Evolutionary conservation across 2,329 filamentous ascomycete species (phyloP).

Genomic region (Diplodia mutila): DNA sequence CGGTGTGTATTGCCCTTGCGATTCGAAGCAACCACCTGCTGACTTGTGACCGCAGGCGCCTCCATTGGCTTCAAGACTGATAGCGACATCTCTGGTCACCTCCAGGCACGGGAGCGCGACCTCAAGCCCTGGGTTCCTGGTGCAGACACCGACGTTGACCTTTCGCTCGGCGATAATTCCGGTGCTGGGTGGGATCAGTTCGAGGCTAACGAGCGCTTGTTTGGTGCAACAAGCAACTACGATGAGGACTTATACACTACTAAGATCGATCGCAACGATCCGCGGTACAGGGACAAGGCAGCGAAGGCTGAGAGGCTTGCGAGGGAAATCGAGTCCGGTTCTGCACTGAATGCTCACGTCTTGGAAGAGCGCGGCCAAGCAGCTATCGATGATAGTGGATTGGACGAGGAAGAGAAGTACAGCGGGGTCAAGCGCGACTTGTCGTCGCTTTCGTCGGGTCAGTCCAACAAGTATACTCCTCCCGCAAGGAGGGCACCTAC

Average conservation of each 20-base stretch:
- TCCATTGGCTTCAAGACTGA: slow-evolving; percentile 80
- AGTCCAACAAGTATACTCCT: slow-evolving; percentile 80
- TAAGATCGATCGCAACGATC: slow-evolving; percentile 79
- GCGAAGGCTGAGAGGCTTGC: slow-evolving; percentile 85
- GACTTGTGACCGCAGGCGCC: slow-evolving; percentile 56
- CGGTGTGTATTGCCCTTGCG: slow-evolving; percentile 50
- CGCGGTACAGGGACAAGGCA: slow-evolving; percentile 76
- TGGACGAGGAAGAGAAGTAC: slow-evolving; percentile 96
- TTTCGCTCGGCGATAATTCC: slow-evolving; percentile 67
- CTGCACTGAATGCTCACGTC: slow-evolving; percentile 76
- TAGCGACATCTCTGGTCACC: slow-evolving; percentile 78
- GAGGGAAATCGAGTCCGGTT: slow-evolving; percentile 82
- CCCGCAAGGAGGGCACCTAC: slow-evolving; percentile 83
- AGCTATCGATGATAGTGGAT: slow-evolving; percentile 65
- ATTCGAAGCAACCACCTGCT: background rate
- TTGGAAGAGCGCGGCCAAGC: slow-evolving; percentile 84
- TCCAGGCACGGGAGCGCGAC: slow-evolving; percentile 70
- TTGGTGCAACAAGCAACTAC: slow-evolving; percentile 87
- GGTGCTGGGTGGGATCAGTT: slow-evolving; percentile 84
- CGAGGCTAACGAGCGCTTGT: slow-evolving; percentile 81
- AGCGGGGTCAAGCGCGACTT: slow-evolving; percentile 83
- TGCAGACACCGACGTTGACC: slow-evolving; percentile 62
- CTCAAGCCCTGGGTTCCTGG: slow-evolving; percentile 82
- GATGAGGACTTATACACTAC: slow-evolving; percentile 96
- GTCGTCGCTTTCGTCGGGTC: slow-evolving; percentile 65